Conservation (phyloP, 2,329 filamentous ascomycete genomes). For the Hypoxylon sp. region DNA sequence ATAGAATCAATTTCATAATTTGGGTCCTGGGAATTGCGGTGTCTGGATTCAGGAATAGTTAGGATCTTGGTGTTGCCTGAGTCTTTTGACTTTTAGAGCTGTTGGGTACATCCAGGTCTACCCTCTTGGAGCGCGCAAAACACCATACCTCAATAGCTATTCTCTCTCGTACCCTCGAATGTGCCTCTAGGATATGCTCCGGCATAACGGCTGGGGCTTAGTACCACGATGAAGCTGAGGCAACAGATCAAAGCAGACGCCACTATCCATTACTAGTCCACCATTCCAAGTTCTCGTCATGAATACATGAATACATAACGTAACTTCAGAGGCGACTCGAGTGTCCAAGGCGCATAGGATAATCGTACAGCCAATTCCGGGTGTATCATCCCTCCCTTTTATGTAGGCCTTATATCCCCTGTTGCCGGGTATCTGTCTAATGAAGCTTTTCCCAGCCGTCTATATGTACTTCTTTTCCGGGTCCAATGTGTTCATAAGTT, state of each 20-base stretch:
- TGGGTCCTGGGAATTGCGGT: not conserved
- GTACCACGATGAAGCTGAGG: slow-evolving; percentile 1
- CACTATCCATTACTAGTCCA: not conserved
- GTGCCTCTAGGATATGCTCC: not conserved
- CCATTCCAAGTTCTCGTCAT: not conserved
- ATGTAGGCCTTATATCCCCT: slow-evolving; percentile 6
- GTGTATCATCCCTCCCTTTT: not conserved
- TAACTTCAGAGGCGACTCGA: not conserved
- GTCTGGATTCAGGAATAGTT: slow-evolving; percentile 1
- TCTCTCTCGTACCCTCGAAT: not conserved
- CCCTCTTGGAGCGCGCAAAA: not conserved
- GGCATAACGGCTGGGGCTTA: not conserved
- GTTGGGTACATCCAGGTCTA: slow-evolving; percentile 14
- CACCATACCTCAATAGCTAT: not conserved
- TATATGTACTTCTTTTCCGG: slow-evolving; percentile 88
- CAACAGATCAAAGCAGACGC: not conserved
- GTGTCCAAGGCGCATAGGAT: slow-evolving; percentile 12
- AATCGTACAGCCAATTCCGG: not conserved
- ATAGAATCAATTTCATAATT: slow-evolving; percentile 9
- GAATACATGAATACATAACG: not conserved
- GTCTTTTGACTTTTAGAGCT: slow-evolving; percentile 8
- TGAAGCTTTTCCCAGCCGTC: slow-evolving; percentile 28
- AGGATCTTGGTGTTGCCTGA: not conserved
- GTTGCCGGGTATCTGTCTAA: slow-evolving; percentile 47
- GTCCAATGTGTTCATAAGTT: slow-evolving; percentile 83